A percentile compares a stretch with the other conserved stretches of the same genome.
Evolutionary conservation across 306 rosid genomes (phyloP).

Genomic region (Cicer judaicum): DNA sequence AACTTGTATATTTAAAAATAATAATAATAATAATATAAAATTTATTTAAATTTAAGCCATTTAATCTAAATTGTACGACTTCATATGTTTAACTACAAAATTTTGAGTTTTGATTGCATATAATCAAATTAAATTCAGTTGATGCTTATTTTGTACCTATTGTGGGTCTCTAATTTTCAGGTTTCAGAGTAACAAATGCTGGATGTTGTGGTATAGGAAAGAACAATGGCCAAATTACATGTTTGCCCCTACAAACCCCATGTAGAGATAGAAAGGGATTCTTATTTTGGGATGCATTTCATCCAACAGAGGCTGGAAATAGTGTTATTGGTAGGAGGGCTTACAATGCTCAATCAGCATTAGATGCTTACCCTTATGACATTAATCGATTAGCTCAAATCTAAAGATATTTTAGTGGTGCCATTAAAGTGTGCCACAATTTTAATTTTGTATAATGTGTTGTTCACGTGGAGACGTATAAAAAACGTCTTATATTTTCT

Average conservation of each 20-base stretch:
- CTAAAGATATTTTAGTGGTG: constrained; percentile 34
- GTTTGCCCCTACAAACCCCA: constrained; percentile 79
- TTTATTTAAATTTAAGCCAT: too few relatives aligned
- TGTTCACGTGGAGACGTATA: not conserved
- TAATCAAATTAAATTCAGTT: too few relatives aligned
- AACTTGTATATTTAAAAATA: too few relatives aligned
- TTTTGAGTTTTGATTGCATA: too few relatives aligned
- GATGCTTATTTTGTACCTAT: not conserved
- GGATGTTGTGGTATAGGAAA: constrained; percentile 97
- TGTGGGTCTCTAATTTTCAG: constrained; percentile 49
- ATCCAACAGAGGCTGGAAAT: constrained; percentile 85
- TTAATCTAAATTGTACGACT: too few relatives aligned
- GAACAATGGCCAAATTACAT: constrained; percentile 90
- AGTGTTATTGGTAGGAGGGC: constrained; percentile 66
- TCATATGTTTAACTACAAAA: too few relatives aligned
- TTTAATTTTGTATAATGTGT: not conserved
- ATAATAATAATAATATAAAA: too few relatives aligned
- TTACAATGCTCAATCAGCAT: constrained; percentile 70
- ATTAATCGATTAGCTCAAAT: constrained; percentile 71
- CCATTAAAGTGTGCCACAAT: constrained; percentile 13
- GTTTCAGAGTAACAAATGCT: constrained; percentile 65
- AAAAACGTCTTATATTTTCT: not conserved
- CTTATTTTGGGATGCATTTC: constrained; percentile 96
- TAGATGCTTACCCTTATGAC: constrained; percentile 90
- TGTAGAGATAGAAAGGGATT: constrained; percentile 67